phyloP scores from a whole-genome alignment of 176 grass and related monocot genomes.

The Eleusine coracana region DNA sequence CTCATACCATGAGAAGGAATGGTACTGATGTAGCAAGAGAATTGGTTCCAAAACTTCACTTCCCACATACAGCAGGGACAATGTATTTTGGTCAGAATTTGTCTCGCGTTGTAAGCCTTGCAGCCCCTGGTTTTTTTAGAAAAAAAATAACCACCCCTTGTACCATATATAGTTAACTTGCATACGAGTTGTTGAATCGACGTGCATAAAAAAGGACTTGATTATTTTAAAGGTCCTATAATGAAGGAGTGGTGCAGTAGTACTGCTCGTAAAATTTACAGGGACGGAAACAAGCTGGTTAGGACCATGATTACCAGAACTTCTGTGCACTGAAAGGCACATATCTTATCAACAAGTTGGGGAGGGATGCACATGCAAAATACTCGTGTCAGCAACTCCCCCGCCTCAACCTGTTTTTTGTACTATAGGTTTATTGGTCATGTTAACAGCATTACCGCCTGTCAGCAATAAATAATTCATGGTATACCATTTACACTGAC shows the following conservation, averaged over 20 bases:
- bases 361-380: slow-evolving; percentile 5
- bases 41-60: no score
- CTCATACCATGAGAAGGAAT: no score
- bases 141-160: background rate
- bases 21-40: background rate
- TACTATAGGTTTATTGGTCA: slow-evolving; percentile 11
- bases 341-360: slow-evolving; percentile 20
- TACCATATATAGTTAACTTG: background rate
- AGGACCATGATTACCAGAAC: slow-evolving; percentile 29
- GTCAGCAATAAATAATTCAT: slow-evolving; percentile 31
- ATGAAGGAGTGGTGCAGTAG: background rate
- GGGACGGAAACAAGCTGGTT: background rate
- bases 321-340: slow-evolving; percentile 23
- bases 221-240: background rate
- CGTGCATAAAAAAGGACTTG: slow-evolving; percentile 11
- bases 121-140: no score
- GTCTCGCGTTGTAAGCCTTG: no score
- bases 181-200: background rate
- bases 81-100: no score
- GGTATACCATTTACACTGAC: background rate
- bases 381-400: background rate
- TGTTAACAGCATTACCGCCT: slow-evolving; percentile 22
- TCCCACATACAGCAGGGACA: no score
- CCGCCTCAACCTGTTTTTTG: background rate
- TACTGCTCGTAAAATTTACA: background rate